These are phyloP conservation scores for Coemansia guatemalensis DNA, from an alignment of 192 early-diverging fungal genomes.

Conservation along the genomic window DNA sequence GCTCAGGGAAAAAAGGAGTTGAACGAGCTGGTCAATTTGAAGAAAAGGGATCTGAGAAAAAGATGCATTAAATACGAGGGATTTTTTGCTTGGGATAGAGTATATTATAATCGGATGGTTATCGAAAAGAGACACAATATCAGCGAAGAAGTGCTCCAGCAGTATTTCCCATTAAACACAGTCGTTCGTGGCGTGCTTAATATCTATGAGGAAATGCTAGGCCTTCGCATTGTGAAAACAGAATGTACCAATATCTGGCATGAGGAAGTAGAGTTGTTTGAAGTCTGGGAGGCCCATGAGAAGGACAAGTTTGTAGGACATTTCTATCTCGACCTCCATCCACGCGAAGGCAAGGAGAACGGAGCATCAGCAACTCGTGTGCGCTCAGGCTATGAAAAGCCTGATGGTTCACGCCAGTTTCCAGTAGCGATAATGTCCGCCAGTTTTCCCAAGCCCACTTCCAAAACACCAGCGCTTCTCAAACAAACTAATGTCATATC, in stretches of 20 bases:
- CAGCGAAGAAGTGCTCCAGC: constrained; percentile 64
- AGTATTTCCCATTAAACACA: constrained; percentile 62
- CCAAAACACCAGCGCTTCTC: constrained; percentile 61
- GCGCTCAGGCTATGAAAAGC: constrained; percentile 55
- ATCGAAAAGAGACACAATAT: constrained; percentile 61
- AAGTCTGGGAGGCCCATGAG: constrained; percentile 66
- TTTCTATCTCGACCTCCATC: constrained; percentile 69
- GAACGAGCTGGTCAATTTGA: constrained; percentile 56
- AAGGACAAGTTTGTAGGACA: constrained; percentile 58
- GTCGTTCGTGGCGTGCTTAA: constrained; percentile 60
- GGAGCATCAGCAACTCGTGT: constrained; percentile 69
- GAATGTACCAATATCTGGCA: constrained; percentile 62
- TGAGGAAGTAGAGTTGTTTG: constrained; percentile 65
- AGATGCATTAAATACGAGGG: constrained; percentile 27
- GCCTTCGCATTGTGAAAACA: constrained; percentile 58
- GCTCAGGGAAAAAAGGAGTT: constrained; percentile 55
- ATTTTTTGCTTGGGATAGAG: constrained; percentile 65
- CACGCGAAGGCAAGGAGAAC: constrained; percentile 60
- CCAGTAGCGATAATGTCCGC: constrained; percentile 62
- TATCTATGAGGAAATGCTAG: constrained; percentile 64
- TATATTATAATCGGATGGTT: constrained; percentile 63
- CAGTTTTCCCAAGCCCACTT: constrained; percentile 58
- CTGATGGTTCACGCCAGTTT: constrained; percentile 49
- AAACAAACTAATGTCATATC: constrained; percentile 71
- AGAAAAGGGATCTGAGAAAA: constrained; percentile 45